Evolutionary conservation across 768 basidiomycete genomes (phyloP), one percentile per base, ranked within the genome.

Genomic region (Serendipita sp.): DNA sequence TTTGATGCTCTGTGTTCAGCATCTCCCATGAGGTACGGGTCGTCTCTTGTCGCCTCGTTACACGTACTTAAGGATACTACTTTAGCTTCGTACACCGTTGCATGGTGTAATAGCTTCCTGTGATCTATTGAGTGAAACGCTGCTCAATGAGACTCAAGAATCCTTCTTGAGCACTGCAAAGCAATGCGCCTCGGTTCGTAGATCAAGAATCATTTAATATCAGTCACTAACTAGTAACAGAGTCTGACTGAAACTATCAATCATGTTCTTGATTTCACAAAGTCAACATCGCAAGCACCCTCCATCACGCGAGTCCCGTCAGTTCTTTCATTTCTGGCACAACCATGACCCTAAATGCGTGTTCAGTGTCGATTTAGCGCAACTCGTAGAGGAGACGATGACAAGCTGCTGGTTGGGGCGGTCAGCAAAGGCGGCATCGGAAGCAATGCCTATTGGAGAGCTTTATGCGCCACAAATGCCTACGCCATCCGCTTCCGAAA

Each of bases 261-360:
- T 69, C 94, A 97, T 67, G 94, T 97, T 3, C 76, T 97, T 26
- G 94, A 97, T 71, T 97, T 94, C 69, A 95, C 92, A 33, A 97
- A 97, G 70, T 58, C 53, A 24, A 58, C 53, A 58, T 58, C 78
- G 95, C 28, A 92, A 89, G 65, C 92, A 91, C 22, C 62, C 24
- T 50, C 30, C 31, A 61, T 24, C 33, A 34, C 13, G 50, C 45
- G 45, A 9, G 26, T 28, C 7, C 45, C 45, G 45, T 48, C 9
- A 48, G 26, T 48, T 28, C 20, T 48, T 28, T 48, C 9, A n/a
- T 48, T 20, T 42, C 56, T 4, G 45, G 16, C 38, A 31, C 50
- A 20, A 24, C 14, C 14, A 38, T 38, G 38, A 61, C 22, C 60
- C 17, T 17, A 51, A 16, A 43, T 20, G 34, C 53, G 20, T 13